Evolutionary conservation across 2,329 filamentous ascomycete genomes (phyloP).

Genomic region (Aureobasidium sp.): DNA sequence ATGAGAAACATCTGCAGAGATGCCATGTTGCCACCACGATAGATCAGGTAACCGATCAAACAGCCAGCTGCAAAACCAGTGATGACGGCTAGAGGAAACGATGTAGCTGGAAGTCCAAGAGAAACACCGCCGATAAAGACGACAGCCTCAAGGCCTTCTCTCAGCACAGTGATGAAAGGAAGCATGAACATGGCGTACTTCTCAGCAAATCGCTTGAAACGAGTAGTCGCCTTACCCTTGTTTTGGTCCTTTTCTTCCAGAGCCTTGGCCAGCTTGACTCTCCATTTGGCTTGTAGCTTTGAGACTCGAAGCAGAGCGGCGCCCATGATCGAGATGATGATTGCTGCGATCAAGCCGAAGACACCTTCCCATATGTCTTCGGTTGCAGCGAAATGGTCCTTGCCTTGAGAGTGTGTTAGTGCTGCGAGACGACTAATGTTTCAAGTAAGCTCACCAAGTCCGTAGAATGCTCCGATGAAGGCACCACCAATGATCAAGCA

Average conservation of each 20-base stretch:
- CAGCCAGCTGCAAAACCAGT: slow-evolving; percentile 60
- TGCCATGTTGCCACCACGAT: slow-evolving; percentile 60
- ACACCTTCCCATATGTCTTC: slow-evolving; percentile 76
- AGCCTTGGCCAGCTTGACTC: slow-evolving; percentile 66
- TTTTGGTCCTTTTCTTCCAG: slow-evolving; percentile 46
- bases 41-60: slow-evolving; percentile 63
- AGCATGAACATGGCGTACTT: slow-evolving; percentile 81
- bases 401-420: slow-evolving; percentile 18
- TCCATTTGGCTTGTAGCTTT: slow-evolving; percentile 82
- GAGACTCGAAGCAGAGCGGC: slow-evolving; percentile 70
- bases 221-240: slow-evolving; percentile 29
- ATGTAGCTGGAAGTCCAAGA: slow-evolving; percentile 61
- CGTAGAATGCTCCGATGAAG: slow-evolving; percentile 67
- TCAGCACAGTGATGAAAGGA: slow-evolving; percentile 78
- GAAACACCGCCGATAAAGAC: slow-evolving; percentile 81
- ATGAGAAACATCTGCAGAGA: slow-evolving; percentile 72
- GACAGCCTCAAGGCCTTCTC: slow-evolving; percentile 79
- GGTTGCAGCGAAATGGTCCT: slow-evolving; percentile 55
- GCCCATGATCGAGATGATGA: slow-evolving; percentile 78
- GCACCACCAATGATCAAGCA: slow-evolving; percentile 57
- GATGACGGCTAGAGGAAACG: slow-evolving; percentile 70
- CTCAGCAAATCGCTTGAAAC: slow-evolving; percentile 56
- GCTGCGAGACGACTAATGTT: not conserved
- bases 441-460: slow-evolving; percentile 38
- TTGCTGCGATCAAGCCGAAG: slow-evolving; percentile 62